phyloP scores from a whole-genome alignment of 2,329 filamentous ascomycete species.

The Beauveria pseudobassiana region DNA sequence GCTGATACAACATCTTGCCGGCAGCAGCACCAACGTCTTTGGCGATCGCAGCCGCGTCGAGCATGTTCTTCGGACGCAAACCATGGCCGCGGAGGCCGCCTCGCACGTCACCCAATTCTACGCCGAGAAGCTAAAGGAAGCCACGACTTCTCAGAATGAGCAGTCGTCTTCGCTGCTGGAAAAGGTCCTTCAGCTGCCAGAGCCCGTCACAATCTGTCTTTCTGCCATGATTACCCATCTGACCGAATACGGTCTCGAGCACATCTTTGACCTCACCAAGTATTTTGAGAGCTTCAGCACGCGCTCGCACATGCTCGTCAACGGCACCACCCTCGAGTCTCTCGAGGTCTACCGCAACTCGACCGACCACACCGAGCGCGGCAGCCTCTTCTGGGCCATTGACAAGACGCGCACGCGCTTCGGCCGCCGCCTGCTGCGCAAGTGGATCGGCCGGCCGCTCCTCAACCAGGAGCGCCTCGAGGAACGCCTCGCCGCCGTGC shows the following conservation, averaged over 20 bases:
- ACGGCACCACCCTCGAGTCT: constrained; percentile 88
- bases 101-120: constrained; percentile 93
- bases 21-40: constrained; percentile 84
- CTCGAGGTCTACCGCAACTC: constrained; percentile 94
- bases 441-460: constrained; percentile 90
- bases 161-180: constrained; percentile 63
- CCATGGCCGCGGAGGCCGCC: constrained; percentile 74
- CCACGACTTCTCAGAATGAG: constrained; percentile 44
- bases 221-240: constrained; percentile 95
- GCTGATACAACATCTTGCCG: constrained; percentile 80
- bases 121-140: constrained; percentile 69
- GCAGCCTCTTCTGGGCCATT: constrained; percentile 91
- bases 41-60: constrained; percentile 86
- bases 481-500: constrained; percentile 73
- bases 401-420: constrained; percentile 89
- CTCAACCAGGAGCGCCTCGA: constrained; percentile 69
- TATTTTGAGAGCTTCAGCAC: constrained; percentile 96
- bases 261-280: constrained; percentile 92
- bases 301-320: constrained; percentile 89
- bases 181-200: constrained; percentile 76
- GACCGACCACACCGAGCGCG: constrained; percentile 76
- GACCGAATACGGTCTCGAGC: constrained; percentile 84
- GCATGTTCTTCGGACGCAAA: constrained; percentile 65
- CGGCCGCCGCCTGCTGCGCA: constrained; percentile 78
- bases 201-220: constrained; percentile 81